Base-by-base conservation (phyloP, 257 asterid genomes). In the Linderniella brevidens region DNA sequence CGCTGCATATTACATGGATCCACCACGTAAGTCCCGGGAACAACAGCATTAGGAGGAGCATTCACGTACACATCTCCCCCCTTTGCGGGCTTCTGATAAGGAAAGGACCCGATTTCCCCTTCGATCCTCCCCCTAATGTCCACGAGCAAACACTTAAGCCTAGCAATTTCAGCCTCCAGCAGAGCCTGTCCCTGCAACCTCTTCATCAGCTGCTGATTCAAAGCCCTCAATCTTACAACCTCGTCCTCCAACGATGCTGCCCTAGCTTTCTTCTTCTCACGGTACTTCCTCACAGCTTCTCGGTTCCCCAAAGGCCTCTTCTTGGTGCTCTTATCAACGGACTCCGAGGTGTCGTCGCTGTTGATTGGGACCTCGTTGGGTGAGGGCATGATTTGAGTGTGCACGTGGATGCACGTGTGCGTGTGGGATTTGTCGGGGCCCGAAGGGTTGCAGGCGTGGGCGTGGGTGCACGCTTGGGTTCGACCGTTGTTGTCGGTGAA, bases 241-340 rank as follows among this genome's bases (percentile, higher is more conserved):
- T 88, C 98, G 55, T 81, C 93, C 65, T 88, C 98, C 64, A 90
- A 65, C 0, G 87, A 81, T 15, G 98, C 98, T 19, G 92, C 66
- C 51, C 79, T 67, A 7, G 96, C 98, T 50, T 90, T 90, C 64
- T 85, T 90, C 84, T 85, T 90, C 66, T 85, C 96, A 49, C 98
- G 65, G 42, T 90, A 90, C 76, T 90, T 90, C 15, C 96, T 82
- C 5, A 90, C 98, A n/a, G 98, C 98, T 68, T 90, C 98, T 43
- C 83, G 79, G 57, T 90, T 90, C 2, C 96, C 98, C 54, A 55
- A 49, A 1, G 98, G 82, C 32, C 94, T 80, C 62, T 85, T 88
- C 63, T 80, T 81, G 1, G 59, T 36, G 52, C 65, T 78, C 49
- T 72, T 81, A 57, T 77, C 96, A 8, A 69, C 61, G 1, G 96